Evolutionary conservation across 2,329 filamentous ascomycete genomes (phyloP), one percentile per base, ranked within the genome.

Genomic region (Fusarium sarcochroum): DNA sequence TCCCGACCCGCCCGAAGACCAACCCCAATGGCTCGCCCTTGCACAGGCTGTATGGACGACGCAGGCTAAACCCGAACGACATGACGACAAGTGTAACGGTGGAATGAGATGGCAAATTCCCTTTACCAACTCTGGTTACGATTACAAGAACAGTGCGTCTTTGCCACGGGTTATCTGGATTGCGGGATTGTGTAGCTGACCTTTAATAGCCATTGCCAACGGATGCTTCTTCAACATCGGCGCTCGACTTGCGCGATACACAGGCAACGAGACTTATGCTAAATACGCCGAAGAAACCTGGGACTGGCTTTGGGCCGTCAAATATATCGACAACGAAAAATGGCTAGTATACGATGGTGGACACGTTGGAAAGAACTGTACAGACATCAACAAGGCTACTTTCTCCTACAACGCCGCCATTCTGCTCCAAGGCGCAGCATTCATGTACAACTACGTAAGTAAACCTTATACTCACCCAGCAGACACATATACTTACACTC

Each of bases 41-140:
- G 90, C 89, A 0, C 88, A 92, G 76, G 90, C 88, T 42, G 90
- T 92, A 6, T 94, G 87, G 74, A 89, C 91, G 68, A 87, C 87
- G 2, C 83, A 86, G 60, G 88, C 86, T 71, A 79, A 45, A 80
- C 84, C 14, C 85, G 54, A 90, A 42, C 91, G 92, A 81, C 90
- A 93, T 74, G 86, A 84, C 7, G 76, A 83, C 1, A 83, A 83
- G 3, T 94, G 92, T 72, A 82, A 84, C 21, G 92, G 92, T 68
- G 92, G 92, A 11, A 75, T 94, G 70, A 84, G 91, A 72, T 93
- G 91, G 91, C 92, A 96, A 81, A 91, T 95, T 62, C 92, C 89
- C 58, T 82, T 87, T 2, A 90, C 90, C 69, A 93, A 94, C 75
- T 85, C 83, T 30, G 93, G 93, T 23, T 96, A 92, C 77, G 86